These are phyloP conservation scores for Carex cristatella DNA, from an alignment of 176 grass and related monocot genomes.

Conservation along the genomic window DNA sequence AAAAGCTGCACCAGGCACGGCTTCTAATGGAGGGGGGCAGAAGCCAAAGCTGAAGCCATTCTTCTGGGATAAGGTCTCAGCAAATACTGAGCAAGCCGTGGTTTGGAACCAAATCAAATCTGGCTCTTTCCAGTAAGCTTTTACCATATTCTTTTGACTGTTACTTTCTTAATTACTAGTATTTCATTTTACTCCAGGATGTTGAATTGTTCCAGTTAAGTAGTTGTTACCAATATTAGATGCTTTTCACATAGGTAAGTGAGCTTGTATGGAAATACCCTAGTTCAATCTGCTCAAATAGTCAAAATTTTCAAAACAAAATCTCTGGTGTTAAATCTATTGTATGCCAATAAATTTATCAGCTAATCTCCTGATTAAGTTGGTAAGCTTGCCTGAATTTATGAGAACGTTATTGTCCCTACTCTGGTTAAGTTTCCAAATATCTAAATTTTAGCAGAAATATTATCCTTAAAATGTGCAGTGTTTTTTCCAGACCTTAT, in stretches of 20 bases:
- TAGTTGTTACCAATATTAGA: background rate
- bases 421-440: background rate
- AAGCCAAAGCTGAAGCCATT: conserved; percentile 94
- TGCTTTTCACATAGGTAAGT: background rate
- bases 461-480: background rate
- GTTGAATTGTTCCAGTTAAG: background rate
- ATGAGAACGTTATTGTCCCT: background rate
- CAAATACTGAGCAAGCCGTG: conserved; percentile 56
- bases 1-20: conserved; percentile 20
- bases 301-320: background rate
- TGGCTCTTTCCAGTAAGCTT: conserved; percentile 93
- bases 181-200: background rate
- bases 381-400: background rate
- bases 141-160: background rate
- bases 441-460: background rate
- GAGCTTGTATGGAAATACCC: background rate
- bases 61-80: conserved; percentile 92
- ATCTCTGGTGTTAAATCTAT: background rate
- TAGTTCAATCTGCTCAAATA: background rate
- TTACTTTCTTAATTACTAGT: background rate
- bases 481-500: background rate
- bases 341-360: background rate
- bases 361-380: background rate
- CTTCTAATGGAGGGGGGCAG: conserved; percentile 28
- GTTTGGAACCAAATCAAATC: conserved; percentile 70